A percentile compares a stretch with the other conserved stretches of the same genome.
Evolutionary conservation across 1,284 basidiomycete genomes (phyloP).

Genomic region (Ceratobasidium sp.): DNA sequence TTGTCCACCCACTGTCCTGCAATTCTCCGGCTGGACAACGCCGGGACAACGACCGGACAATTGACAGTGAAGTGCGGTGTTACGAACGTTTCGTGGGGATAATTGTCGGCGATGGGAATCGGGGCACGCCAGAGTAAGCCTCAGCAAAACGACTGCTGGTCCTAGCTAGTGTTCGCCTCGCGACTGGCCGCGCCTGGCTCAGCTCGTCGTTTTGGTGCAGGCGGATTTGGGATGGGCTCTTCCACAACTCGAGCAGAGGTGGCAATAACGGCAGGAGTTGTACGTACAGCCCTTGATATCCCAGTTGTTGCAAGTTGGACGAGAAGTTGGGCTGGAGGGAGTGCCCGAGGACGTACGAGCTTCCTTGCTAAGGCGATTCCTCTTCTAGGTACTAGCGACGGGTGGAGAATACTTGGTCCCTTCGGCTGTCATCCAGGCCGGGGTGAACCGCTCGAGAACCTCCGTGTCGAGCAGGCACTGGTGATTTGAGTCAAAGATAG

Average conservation of each 20-base stretch:
- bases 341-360: not conserved
- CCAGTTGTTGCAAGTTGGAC: not conserved
- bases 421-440: not conserved
- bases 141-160: slow-evolving; percentile 6
- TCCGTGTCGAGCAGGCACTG: not conserved
- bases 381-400: not conserved
- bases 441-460: not conserved
- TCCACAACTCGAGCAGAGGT: not conserved
- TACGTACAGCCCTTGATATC: not conserved
- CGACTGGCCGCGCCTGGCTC: slow-evolving; percentile 3
- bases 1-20: too few relatives aligned
- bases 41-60: too few relatives aligned
- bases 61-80: too few relatives aligned
- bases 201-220: not conserved
- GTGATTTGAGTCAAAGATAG: not conserved
- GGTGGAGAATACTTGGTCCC: too few relatives aligned
- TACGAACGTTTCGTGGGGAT: too few relatives aligned
- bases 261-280: not conserved
- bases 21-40: too few relatives aligned
- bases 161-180: not conserved
- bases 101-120: too few relatives aligned
- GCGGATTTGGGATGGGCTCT: not conserved
- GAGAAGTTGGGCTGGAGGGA: not conserved
- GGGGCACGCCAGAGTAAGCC: slow-evolving; percentile 38
- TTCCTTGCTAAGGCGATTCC: not conserved